Conservation (phyloP, 1,139 yeast genomes). For the Kodamaea fungicola region DNA sequence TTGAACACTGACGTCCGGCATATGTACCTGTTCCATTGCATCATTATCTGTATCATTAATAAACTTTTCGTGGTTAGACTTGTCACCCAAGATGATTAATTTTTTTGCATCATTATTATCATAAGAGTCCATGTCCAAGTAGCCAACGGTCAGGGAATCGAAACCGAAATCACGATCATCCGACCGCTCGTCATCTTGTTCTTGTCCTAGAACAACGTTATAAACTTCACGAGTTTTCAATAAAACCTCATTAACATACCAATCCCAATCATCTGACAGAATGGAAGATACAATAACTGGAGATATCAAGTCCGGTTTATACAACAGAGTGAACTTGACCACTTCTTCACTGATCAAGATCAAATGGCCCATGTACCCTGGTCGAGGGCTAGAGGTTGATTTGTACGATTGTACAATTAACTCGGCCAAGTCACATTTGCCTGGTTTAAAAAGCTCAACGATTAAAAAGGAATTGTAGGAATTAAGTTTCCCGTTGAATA, state of each 20-base stretch:
- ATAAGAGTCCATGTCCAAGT: conserved; percentile 32
- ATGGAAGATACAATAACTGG: conserved; percentile 40
- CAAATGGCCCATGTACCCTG: conserved; percentile 49
- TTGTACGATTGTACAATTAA: conserved; percentile 32
- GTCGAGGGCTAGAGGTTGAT: conserved; percentile 28
- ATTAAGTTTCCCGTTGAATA: conserved; percentile 47
- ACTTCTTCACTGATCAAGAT: conserved; percentile 48
- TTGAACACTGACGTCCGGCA: conserved; percentile 19
- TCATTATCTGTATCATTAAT: conserved; percentile 18
- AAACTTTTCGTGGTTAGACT: conserved; percentile 33
- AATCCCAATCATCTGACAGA: conserved; percentile 39
- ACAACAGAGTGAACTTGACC: conserved; percentile 46
- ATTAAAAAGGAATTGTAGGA: conserved; percentile 47
- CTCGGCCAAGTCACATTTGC: conserved; percentile 31
- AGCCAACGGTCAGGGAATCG: conserved; percentile 35
- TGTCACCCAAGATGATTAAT: conserved; percentile 34
- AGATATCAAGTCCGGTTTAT: conserved; percentile 47
- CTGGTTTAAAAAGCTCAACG: conserved; percentile 36
- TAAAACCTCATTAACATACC: conserved; percentile 43
- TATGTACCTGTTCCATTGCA: conserved; percentile 15
- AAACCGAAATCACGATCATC: conserved; percentile 22
- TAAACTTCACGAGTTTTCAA: conserved; percentile 45
- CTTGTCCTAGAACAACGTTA: conserved; percentile 45
- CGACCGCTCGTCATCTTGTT: conserved; percentile 16
- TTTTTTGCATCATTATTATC: conserved; percentile 17